These are phyloP conservation scores for Chlamydomonas reinhardtii DNA, from an alignment of 163 green algal genomes.

Conservation along the genomic window DNA sequence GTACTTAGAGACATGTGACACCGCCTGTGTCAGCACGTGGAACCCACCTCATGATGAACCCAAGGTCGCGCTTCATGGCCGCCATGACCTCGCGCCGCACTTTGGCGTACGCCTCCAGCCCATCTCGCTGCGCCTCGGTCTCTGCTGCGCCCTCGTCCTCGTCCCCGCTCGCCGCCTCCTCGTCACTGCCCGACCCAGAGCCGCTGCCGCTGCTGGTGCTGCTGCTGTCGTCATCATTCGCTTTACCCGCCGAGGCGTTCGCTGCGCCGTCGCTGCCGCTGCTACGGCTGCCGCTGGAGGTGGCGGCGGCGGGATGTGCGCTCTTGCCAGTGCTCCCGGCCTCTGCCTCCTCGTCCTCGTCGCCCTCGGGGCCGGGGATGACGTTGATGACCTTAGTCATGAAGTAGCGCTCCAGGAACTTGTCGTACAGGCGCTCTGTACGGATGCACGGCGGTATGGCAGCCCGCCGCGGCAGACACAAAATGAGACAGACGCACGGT, in stretches of 20 bases:
- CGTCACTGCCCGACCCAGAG: neutral
- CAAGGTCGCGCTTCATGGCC: neutral
- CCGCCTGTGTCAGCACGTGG: too few relatives aligned
- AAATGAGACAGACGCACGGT: too few relatives aligned
- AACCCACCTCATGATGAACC: neutral
- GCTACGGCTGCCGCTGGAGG: neutral
- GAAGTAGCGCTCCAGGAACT: constrained; percentile 65
- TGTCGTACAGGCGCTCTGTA: constrained; percentile 54
- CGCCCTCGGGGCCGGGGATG: neutral
- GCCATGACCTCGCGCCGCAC: neutral
- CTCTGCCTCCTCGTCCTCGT: neutral
- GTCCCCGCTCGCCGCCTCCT: neutral
- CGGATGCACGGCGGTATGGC: neutral
- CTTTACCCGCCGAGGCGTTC: neutral
- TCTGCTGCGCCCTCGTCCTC: neutral
- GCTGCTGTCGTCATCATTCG: neutral
- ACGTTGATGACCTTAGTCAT: constrained; percentile 57
- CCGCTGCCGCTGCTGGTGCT: neutral
- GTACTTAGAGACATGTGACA: too few relatives aligned
- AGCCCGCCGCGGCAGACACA: too few relatives aligned
- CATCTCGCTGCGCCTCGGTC: neutral
- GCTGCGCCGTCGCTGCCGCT: constrained; percentile 2
- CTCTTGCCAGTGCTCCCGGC: neutral
- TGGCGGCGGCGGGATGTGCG: too few relatives aligned
- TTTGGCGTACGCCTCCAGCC: neutral